Base-by-base conservation (phyloP, 257 asterid species). In the Plectranthus barbatus region DNA sequence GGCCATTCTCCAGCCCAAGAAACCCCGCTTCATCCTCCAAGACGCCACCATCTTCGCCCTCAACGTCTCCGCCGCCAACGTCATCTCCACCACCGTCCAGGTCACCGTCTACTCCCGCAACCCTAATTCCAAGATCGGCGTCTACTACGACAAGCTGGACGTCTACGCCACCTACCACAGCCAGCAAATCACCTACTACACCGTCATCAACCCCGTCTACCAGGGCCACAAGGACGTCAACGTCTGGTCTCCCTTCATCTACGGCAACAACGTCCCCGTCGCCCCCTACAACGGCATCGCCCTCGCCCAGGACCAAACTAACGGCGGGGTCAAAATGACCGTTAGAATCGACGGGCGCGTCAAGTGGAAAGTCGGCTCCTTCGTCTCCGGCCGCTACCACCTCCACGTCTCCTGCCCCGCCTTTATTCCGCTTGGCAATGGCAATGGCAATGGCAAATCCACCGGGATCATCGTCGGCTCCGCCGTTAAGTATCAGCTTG, bases 21-120 rank as follows among this genome's bases (percentile, higher is more conserved):
- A 85, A 39, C 97, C 99, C 15, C 79, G 87, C 4, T 93, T 93
- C 74, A 61, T 56, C 64, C 94, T 93, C 83, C 91, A 93, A 53
- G 99, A 93, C 83, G 95, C 96, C 67, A 93, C 99, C 70, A 77
- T 93, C 81, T 93, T 85, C 76, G 36, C 60, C 74, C 85, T 90
- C 77, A 83, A 80, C 77, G 90, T 89, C 63, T 70, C 96, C 55
- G 83, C 97, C 14, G 84, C 95, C 0, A 86, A 85, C 80, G 77
- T 86, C 78, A 83, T 92, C 71, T 80, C 99, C 62, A 60, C 89
- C 62, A 82, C 80, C 52, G 12, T 92, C 23, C 99, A 92, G 60
- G 76, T 87, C 77, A 92, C 99, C 46, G 17, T 92, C 41, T 52
- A n/a, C 34, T 79, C 99, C 1, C 95, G 82, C 5, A 92, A 92